Evolutionary conservation across 257 asterid species (phyloP).

Genomic region (Fraxinus pennsylvanica): DNA sequence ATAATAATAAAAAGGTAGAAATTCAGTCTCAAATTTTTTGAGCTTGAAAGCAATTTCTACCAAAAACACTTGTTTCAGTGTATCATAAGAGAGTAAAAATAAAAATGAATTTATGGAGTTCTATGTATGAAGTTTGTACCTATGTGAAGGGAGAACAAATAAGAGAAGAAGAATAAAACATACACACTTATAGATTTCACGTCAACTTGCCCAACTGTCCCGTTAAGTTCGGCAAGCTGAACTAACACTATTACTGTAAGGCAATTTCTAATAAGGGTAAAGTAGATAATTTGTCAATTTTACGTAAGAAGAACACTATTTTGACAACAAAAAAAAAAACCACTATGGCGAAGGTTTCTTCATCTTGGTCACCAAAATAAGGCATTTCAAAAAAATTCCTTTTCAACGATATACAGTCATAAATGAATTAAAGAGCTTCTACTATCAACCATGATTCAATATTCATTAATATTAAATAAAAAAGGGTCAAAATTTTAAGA

Average conservation of each 20-base stretch:
- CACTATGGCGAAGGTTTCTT: not conserved
- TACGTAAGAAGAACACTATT: not conserved
- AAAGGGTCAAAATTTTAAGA: not conserved
- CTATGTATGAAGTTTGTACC: not conserved
- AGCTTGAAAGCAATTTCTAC: not conserved
- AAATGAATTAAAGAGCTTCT: constrained; percentile 14
- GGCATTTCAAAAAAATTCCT: not conserved
- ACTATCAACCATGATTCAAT: not conserved
- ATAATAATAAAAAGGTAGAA: too few species aligned
- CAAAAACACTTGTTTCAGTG: not conserved
- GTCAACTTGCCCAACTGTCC: not conserved
- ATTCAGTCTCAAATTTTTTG: too few species aligned
- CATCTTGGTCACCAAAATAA: constrained; percentile 6
- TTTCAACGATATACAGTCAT: constrained; percentile 10
- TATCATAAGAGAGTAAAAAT: not conserved
- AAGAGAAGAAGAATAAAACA: not conserved
- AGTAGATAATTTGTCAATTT: not conserved
- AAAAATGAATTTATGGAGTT: not conserved
- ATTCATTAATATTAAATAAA: not conserved
- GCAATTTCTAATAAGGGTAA: not conserved
- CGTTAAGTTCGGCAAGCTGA: not conserved
- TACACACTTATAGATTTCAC: not conserved
- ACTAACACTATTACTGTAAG: not conserved
- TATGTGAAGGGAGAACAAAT: not conserved
- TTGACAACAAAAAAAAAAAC: not conserved